Evolutionary conservation across 805 yeast species (phyloP).

Genomic region (Candida ipomoeae): DNA sequence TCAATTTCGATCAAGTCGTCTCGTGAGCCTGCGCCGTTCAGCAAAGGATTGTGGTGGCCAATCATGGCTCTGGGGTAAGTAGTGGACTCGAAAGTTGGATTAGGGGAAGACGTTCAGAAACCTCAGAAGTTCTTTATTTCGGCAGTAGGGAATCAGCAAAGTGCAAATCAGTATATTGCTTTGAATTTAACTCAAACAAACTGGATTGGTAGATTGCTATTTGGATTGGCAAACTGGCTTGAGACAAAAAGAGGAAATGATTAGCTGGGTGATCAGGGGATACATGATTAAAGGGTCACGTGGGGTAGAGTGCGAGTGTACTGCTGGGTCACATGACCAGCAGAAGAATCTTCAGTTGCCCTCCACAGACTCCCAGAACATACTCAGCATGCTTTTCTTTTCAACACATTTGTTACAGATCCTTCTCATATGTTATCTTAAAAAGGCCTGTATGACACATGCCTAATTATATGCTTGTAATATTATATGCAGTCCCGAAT

Average conservation of each 20-base stretch:
- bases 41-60: conserved; percentile 1
- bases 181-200: not conserved
- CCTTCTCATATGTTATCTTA: too few species aligned
- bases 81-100: not conserved
- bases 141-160: not conserved
- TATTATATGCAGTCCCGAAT: not conserved
- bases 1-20: conserved; percentile 11
- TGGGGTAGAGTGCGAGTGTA: not conserved
- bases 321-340: not conserved
- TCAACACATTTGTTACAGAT: too few species aligned
- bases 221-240: not conserved
- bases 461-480: not conserved
- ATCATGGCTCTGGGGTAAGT: not conserved
- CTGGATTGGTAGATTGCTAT: not conserved
- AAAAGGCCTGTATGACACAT: not conserved
- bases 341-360: not conserved
- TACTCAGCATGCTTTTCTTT: not conserved
- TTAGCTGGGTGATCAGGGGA: conserved; percentile 2
- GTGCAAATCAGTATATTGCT: not conserved
- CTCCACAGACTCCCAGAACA: not conserved
- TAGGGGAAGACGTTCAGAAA: not conserved
- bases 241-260: not conserved
- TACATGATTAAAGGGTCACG: not conserved
- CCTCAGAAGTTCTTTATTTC: not conserved
- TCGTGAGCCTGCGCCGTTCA: not conserved